phyloP scores from a whole-genome alignment of 202 grass and related monocot species.

The Zizania palustris region DNA sequence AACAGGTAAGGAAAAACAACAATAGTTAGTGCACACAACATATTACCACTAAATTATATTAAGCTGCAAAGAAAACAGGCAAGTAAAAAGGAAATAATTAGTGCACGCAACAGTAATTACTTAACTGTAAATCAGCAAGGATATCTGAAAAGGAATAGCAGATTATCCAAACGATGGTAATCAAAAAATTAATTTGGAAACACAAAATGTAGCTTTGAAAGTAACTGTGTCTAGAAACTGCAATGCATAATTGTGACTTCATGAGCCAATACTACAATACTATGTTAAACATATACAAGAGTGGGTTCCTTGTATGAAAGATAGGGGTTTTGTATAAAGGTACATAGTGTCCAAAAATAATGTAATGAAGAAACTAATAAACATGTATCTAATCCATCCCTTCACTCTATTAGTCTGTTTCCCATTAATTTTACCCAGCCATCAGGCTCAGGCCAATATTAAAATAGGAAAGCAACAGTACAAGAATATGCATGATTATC shows the following conservation, averaged over 20 bases:
- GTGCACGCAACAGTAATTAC: slow-evolving; percentile 4
- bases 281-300: not conserved
- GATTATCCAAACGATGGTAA: slow-evolving; percentile 5
- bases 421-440: not conserved
- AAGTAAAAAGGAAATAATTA: not conserved
- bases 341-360: not conserved
- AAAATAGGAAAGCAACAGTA: slow-evolving; percentile 12
- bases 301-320: not conserved
- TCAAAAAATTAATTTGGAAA: not conserved
- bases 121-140: slow-evolving; percentile 22
- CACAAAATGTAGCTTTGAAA: slow-evolving; percentile 14
- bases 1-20: not conserved
- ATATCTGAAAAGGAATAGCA: slow-evolving; percentile 6
- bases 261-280: slow-evolving; percentile 2
- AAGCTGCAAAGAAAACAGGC: slow-evolving; percentile 49
- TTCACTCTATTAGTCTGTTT: slow-evolving; percentile 17
- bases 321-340: not conserved
- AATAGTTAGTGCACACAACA: not conserved
- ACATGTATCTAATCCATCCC: not conserved
- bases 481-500: not conserved
- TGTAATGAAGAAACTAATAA: not conserved
- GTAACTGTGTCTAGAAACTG: not conserved
- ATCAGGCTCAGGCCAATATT: slow-evolving; percentile 4
- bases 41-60: slow-evolving; percentile 22
- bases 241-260: slow-evolving; percentile 17